Evolutionary conservation across 1,139 yeast species (phyloP).

Genomic region (Pichia sp.): DNA sequence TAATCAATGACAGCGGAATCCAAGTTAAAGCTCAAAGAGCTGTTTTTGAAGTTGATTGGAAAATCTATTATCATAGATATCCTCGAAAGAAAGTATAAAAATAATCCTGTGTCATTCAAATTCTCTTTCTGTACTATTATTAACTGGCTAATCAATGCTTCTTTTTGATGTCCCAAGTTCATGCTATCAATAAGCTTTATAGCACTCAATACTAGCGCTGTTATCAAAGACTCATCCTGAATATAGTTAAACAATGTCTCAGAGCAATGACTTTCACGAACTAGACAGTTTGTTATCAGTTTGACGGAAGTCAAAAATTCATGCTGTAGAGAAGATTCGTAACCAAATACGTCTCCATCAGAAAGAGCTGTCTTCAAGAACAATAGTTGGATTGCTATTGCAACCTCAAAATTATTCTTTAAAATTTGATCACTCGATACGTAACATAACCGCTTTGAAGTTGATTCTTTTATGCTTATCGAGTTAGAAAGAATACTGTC

Average conservation of each 20-base stretch:
- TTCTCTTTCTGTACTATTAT: slow-evolving; percentile 23
- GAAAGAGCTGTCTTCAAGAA: background rate
- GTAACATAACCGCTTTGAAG: background rate
- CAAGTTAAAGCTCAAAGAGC: slow-evolving; percentile 16
- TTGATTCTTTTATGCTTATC: background rate
- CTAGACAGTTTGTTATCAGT: slow-evolving; percentile 3
- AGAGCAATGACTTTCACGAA: background rate
- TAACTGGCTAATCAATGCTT: slow-evolving; percentile 20
- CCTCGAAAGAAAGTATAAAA: slow-evolving; percentile 28
- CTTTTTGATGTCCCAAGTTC: slow-evolving; percentile 12
- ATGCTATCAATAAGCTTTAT: slow-evolving; percentile 19
- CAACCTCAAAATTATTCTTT: background rate
- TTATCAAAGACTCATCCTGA: slow-evolving; percentile 23
- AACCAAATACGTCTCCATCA: background rate
- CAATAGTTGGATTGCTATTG: background rate
- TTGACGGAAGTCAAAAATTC: background rate
- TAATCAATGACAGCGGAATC: slow-evolving; percentile 15
- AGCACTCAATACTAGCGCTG: slow-evolving; percentile 18
- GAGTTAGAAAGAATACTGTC: background rate
- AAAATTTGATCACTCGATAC: background rate
- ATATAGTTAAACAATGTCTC: slow-evolving; percentile 11
- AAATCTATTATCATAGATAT: slow-evolving; percentile 26
- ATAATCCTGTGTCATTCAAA: slow-evolving; percentile 29
- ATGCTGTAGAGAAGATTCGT: background rate
- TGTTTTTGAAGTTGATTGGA: slow-evolving; percentile 23